Evolutionary conservation across 768 basidiomycete genomes (phyloP), one percentile per base, ranked within the genome.

Genomic region (Amanita pallidorosea): DNA sequence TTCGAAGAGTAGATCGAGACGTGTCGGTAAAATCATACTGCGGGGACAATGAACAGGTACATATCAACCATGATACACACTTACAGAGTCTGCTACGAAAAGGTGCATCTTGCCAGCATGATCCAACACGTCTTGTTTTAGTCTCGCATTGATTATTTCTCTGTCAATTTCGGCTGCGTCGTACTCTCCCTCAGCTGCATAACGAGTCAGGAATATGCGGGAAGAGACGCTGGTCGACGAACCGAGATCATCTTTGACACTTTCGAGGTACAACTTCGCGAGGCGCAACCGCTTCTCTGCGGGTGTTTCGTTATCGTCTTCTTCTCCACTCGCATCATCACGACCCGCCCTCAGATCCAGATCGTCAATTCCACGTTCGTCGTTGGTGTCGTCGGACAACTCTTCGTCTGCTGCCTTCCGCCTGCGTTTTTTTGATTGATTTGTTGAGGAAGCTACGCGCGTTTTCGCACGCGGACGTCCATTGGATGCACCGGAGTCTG

Each of bases 141-240:
- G 72, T 50, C 96, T 74, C 17, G 92, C 76, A 40, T 88, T 88
- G 54, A 99, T 88, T 55, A 97, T 73, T 56, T 97, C 95, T 58
- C 80, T 79, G 72, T 99, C 96, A 23, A 98, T 83, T 58, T 97
- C 94, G 1, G 89, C 93, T 4, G 96, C 96, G 63, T 99, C 95
- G 55, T 83, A 93, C 55, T 92, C 92, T 31, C 87, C 89, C 22
- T 93, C 93, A 53, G 83, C 90, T 80, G 40, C 18, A 43, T 5
- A 34, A 37, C 40, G 13, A 42, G 20, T 15, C 33, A 52, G 20
- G 1, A 17, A 2, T 29, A 13, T 8, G 15, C 4, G 36, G 17
- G 22, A 34, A 18, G 51, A 36, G 47, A 7, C 2, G 37, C 31
- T 48, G 4, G 47, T 46, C 35, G 17, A 70, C 79, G 64, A 58